phyloP scores from a whole-genome alignment of 2,329 filamentous ascomycete species.

The Xylariaceae sp. region DNA sequence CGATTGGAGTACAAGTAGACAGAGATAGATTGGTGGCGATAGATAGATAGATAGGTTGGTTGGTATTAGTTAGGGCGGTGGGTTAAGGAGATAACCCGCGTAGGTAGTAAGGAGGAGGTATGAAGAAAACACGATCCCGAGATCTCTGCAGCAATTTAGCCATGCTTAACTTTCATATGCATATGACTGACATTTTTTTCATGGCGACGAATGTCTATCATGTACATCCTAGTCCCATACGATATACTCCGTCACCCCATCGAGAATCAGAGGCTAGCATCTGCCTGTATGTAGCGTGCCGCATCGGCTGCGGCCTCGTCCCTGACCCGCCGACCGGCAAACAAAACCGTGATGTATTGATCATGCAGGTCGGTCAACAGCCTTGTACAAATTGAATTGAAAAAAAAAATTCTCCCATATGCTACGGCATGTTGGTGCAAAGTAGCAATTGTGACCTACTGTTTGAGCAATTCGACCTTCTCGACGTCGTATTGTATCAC shows the following conservation, averaged over 20 bases:
- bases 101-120: background rate
- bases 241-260: constrained; percentile 9
- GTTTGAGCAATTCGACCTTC: constrained; percentile 19
- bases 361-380: constrained; percentile 30
- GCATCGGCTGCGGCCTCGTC: constrained; percentile 29
- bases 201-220: constrained; percentile 8
- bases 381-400: constrained; percentile 27
- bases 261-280: constrained; percentile 21
- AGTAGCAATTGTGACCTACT: constrained; percentile 18
- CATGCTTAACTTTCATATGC: constrained; percentile 7
- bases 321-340: constrained; percentile 31
- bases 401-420: constrained; percentile 10
- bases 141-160: constrained; percentile 4
- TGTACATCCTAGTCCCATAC: constrained; percentile 15
- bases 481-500: constrained; percentile 23
- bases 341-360: constrained; percentile 26
- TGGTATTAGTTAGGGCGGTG: background rate
- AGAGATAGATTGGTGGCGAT: background rate
- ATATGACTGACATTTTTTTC: constrained; percentile 9
- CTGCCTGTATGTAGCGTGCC: constrained; percentile 25
- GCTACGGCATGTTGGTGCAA: constrained; percentile 21
- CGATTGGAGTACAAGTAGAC: background rate
- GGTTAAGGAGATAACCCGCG: too few species aligned
- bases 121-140: constrained; percentile 7
- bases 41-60: background rate